Base-by-base conservation (phyloP, 1,284 basidiomycete species). In the Fomes fomentarius region DNA sequence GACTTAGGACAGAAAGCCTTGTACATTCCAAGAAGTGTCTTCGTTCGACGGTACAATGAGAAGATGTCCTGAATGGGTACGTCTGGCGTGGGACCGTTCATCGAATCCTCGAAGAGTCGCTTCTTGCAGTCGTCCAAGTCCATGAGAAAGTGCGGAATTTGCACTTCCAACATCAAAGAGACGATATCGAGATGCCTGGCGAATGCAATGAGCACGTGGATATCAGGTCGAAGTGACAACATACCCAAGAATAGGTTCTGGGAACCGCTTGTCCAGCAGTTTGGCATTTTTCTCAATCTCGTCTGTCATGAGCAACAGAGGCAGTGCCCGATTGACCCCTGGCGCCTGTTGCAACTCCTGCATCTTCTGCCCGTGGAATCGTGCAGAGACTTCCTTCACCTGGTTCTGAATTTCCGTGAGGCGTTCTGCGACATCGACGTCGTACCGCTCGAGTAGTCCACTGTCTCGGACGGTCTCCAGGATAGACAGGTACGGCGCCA, bases 211-310 rank as follows among this genome's bases (percentile, higher is more conserved):
- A n/a, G n/a, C n/a, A n/a, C n/a, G n/a, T n/a, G n/a, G n/a, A n/a
- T n/a, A n/a, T n/a, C n/a, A n/a, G n/a, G n/a, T n/a, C n/a, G n/a
- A n/a, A 8, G 7, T 21, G 21, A 11, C 8, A 2, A 77, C 84
- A 47, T 66, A 94, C 89, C 87, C 87, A 31, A 95, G 76, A 19
- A 98, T 69, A 17, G 93, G 89, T 52, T 91, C 84, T 0, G 88
- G 84, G 72, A 96, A 98, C 58, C 88, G 80, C 70, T 93, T 93
- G 71, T 95, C 90, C 30, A 95, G 76, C 28, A 81, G 73, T 70
- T 96, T 94, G 11, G 91, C 86, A 28, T 79, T 76, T 68, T 93
- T 96, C 74, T 97, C 94, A 10, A 98, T 77, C 77, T 96, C 96
- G 46, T 90, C 87, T 6, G 92, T 91, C 81, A 97, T 84, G 25